Percentiles rank a stretch among this genome's conserved stretches.
phyloP scores from a whole-genome alignment of 1,284 basidiomycete genomes.

The Cronartium quercuum region DNA sequence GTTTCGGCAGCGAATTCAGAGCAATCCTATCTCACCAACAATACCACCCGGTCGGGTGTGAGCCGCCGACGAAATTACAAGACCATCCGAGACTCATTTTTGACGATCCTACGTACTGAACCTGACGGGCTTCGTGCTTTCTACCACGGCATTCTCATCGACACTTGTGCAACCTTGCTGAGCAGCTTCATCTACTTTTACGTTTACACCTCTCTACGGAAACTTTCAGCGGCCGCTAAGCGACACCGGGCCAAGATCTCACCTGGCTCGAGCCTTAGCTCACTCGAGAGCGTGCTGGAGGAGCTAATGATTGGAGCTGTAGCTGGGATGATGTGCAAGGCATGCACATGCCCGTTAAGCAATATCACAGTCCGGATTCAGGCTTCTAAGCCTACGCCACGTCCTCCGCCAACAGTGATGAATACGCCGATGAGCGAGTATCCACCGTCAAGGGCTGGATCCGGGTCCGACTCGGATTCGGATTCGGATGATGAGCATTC shows the following conservation, averaged over 20 bases:
- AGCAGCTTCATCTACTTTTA: constrained; percentile 51
- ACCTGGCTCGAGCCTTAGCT: constrained; percentile 33
- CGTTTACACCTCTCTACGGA: constrained; percentile 47
- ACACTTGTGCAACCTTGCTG: constrained; percentile 41
- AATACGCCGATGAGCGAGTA: constrained; percentile 40
- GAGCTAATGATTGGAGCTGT: constrained; percentile 52
- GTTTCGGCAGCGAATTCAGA: constrained; percentile 39
- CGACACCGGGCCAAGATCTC: constrained; percentile 2
- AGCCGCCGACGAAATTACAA: constrained; percentile 51
- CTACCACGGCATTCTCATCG: constrained; percentile 51
- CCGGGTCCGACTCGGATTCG: not conserved
- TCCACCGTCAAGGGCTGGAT: not conserved
- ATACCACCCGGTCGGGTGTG: constrained; percentile 48
- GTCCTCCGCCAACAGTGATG: constrained; percentile 1
- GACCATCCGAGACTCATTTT: constrained; percentile 46
- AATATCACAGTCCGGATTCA: constrained; percentile 53
- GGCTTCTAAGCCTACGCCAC: constrained; percentile 42
- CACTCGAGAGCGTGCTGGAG: constrained; percentile 48
- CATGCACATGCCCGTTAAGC: constrained; percentile 52
- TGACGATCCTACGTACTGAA: constrained; percentile 42
- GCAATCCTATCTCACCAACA: constrained; percentile 44
- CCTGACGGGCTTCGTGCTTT: constrained; percentile 44
- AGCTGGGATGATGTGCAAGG: constrained; percentile 51
- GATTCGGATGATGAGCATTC: constrained; percentile 5
- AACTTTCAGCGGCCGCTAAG: constrained; percentile 18